A percentile compares a stretch with the other conserved stretches of the same genome.
Evolutionary conservation across 2,329 filamentous ascomycete species (phyloP).

Genomic region (Fusarium begoniae): DNA sequence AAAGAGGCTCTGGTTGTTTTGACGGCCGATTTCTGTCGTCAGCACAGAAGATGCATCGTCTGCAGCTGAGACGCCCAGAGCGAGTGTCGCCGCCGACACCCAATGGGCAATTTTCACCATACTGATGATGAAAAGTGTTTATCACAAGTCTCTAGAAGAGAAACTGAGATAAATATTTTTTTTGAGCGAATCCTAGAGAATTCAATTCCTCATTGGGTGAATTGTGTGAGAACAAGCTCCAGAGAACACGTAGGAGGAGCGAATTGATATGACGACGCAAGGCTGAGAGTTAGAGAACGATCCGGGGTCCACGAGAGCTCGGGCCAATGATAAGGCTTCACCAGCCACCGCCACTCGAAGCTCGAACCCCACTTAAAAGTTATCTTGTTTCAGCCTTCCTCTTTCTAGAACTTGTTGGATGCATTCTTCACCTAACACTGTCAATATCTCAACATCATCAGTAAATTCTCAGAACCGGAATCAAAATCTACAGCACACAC

Average conservation of each 20-base stretch:
- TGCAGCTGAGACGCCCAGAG: conserved; percentile 39
- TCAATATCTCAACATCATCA: neutral
- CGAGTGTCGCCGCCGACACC: conserved; percentile 44
- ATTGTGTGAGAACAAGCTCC: conserved; percentile 10
- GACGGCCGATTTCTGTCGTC: conserved; percentile 59
- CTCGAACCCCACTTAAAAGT: conserved; percentile 6
- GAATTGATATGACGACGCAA: conserved; percentile 35
- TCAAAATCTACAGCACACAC: neutral
- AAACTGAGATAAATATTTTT: neutral
- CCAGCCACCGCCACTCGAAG: conserved; percentile 35
- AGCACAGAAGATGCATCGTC: conserved; percentile 51
- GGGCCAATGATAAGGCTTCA: conserved; percentile 33
- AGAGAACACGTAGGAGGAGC: conserved; percentile 39
- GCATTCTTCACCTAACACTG: neutral
- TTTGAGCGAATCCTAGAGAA: neutral
- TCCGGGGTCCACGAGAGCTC: conserved; percentile 28
- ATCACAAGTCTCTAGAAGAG: neutral
- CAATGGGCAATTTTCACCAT: conserved; percentile 48
- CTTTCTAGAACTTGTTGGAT: conserved; percentile 16
- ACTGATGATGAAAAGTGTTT: neutral
- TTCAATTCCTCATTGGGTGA: conserved; percentile 11
- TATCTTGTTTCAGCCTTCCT: conserved; percentile 30
- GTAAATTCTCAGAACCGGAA: neutral
- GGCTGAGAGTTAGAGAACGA: conserved; percentile 34
- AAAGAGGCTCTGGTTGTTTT: conserved; percentile 84